These are phyloP conservation scores for Cutaneotrichosporon sp. DNA, from an alignment of 1,284 basidiomycete genomes.

Conservation along the genomic window DNA sequence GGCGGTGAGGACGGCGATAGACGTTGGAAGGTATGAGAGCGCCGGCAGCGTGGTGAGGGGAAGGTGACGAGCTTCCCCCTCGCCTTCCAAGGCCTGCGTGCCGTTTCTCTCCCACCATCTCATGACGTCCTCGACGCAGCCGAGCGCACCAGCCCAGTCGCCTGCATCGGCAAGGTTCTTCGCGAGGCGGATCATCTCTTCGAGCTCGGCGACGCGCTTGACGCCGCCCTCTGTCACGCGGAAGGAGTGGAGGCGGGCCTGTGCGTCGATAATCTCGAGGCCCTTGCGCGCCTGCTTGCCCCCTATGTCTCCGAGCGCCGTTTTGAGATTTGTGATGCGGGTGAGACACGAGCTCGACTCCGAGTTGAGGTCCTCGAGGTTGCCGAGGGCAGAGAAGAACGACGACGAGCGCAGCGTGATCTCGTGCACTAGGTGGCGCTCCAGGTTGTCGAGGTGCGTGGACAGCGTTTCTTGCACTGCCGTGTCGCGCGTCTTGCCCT, in stretches of 20 bases:
- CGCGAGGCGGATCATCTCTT: slow-evolving; percentile 72
- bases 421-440: slow-evolving; percentile 91
- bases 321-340: slow-evolving; percentile 72
- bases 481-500: slow-evolving; percentile 56
- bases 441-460: slow-evolving; percentile 89
- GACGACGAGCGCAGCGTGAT: slow-evolving; percentile 86
- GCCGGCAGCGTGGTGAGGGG: slow-evolving; percentile 62
- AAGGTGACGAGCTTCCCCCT: slow-evolving; percentile 20
- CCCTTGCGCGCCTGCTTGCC: slow-evolving; percentile 74
- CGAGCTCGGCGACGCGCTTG: slow-evolving; percentile 66
- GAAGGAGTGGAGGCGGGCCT: slow-evolving; percentile 66
- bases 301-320: slow-evolving; percentile 74
- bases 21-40: slow-evolving; percentile 68
- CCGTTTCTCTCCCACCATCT: slow-evolving; percentile 62
- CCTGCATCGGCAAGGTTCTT: slow-evolving; percentile 72
- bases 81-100: slow-evolving; percentile 1
- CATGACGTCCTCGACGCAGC: slow-evolving; percentile 72
- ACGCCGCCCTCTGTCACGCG: slow-evolving; percentile 64
- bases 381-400: slow-evolving; percentile 95
- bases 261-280: slow-evolving; percentile 68
- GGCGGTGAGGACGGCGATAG: slow-evolving; percentile 65
- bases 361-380: slow-evolving; percentile 86
- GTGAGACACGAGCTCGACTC: slow-evolving; percentile 81
- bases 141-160: slow-evolving; percentile 81
- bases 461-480: slow-evolving; percentile 87